phyloP scores from a whole-genome alignment of 2,329 filamentous ascomycete species.

The Aspergillus transmontanensis region DNA sequence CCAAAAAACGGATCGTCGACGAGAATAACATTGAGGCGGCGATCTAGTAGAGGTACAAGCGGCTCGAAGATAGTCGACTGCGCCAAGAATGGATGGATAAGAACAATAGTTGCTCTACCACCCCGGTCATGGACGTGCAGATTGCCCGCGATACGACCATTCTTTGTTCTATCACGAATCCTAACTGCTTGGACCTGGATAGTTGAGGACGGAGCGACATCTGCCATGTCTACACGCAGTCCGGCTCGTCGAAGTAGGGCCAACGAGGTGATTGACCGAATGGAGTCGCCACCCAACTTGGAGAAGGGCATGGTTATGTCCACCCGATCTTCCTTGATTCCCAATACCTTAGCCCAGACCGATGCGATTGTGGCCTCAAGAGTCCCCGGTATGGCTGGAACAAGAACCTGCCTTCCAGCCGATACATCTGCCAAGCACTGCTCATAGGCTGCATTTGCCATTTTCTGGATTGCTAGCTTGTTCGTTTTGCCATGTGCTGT shows the following conservation, averaged over 20 bases:
- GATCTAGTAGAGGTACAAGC: constrained; percentile 7
- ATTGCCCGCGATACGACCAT: too few relatives aligned
- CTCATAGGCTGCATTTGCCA: constrained; percentile 1
- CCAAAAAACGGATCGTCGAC: constrained; percentile 13
- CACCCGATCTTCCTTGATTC: too few relatives aligned
- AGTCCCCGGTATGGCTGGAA: constrained; percentile 3
- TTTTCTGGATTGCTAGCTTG: not conserved
- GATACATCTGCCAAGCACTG: not conserved
- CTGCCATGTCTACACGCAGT: too few relatives aligned
- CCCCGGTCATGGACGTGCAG: too few relatives aligned
- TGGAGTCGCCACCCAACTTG: too few relatives aligned
- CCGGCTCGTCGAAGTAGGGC: too few relatives aligned
- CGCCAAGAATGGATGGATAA: constrained; percentile 11
- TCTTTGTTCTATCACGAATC: too few relatives aligned
- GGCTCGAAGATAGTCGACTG: constrained; percentile 5
- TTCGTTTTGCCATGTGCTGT: constrained; percentile 4
- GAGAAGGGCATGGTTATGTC: too few relatives aligned
- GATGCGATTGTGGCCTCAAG: constrained; percentile 7
- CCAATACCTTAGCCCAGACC: not conserved
- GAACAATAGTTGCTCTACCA: not conserved
- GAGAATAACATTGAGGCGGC: constrained; percentile 6
- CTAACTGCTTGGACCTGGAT: too few relatives aligned
- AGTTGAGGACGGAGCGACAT: too few relatives aligned
- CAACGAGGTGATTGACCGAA: too few relatives aligned
- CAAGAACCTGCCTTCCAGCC: not conserved